These are phyloP conservation scores for Cytospora chrysosperma DNA, from an alignment of 2,329 filamentous ascomycete species.

Conservation along the genomic window DNA sequence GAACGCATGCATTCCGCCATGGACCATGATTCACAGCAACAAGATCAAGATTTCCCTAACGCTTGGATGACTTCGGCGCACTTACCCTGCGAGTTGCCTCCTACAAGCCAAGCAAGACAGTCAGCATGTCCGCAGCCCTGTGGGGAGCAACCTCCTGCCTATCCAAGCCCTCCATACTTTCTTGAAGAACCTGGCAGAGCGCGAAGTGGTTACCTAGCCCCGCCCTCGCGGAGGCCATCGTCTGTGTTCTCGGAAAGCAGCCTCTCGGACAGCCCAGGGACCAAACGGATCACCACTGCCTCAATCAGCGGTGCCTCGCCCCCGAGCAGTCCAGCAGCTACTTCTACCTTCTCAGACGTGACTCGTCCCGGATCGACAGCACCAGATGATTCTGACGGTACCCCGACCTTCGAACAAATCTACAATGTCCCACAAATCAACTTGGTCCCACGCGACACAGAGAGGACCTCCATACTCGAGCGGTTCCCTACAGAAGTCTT, in stretches of 20 bases:
- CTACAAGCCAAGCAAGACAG: background rate
- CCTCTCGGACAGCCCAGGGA: conserved; percentile 10
- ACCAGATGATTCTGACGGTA: background rate
- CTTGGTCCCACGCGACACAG: conserved; percentile 1
- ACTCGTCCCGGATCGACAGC: background rate
- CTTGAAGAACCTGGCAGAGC: background rate
- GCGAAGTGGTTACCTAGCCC: background rate
- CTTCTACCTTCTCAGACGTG: background rate
- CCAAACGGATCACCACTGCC: background rate
- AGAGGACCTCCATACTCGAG: conserved; percentile 10
- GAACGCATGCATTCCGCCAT: background rate
- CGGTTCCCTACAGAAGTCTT: conserved; percentile 15
- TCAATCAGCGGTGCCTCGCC: conserved; percentile 2
- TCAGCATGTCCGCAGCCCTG: background rate
- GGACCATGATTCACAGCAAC: background rate
- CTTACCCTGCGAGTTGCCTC: background rate
- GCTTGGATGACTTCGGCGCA: background rate
- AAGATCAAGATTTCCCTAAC: background rate
- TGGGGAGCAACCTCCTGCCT: background rate
- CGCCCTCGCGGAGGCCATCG: conserved; percentile 7
- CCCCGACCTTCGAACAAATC: conserved; percentile 15
- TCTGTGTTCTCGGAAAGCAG: conserved; percentile 1
- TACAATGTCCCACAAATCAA: conserved; percentile 6
- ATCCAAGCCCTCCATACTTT: conserved; percentile 1
- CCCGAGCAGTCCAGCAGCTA: conserved; percentile 4